Base-by-base conservation (phyloP, 164 flowering plant species). In the Hamamelis virginiana region DNA sequence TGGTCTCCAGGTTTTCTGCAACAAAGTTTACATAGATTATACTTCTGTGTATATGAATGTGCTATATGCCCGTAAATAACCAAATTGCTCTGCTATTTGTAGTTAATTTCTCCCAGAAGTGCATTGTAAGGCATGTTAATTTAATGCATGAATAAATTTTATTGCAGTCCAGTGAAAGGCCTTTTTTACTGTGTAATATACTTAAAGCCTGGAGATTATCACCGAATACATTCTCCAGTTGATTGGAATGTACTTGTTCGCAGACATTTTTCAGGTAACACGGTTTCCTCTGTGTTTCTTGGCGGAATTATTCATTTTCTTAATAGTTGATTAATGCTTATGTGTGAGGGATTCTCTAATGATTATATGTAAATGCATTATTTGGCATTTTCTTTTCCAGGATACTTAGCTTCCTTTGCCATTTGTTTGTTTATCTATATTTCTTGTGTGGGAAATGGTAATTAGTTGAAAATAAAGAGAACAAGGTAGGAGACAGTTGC, bases 131-230 rank as follows among this genome's bases (percentile, higher is more conserved):
- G 44, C 59, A 43, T 48, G 61, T 55, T 48, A 4, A 56, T 53
- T 62, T 26, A n/a, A 13, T 64, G 22, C 25, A 51, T 66, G 41
- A 28, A 11, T 47, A n/a, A 72, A 26, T 68, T 78, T 67, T 65
- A 21, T 76, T 78, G 82, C 94, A 95, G 97, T 74, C 94, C 97
- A 44, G 63, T 82, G 92, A 89, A 82, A 77, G 97, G 99, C 72
- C 84, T 92, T 52, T 95, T 86, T 78, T 95, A 95, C 79, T 95
- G 97, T 78, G 99, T 95, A 27, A 81, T 95, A 66, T 95, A 95
- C 83, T 78, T 95, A 74, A 87, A 71, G 77, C 97, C 89, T 64
- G 99, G 99, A 65, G 97, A 95, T 74, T 95, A 91, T 75, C 99
- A 95, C 75, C 86, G 96, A 38, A 75, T 95, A 71, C 99, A 95